phyloP scores from a whole-genome alignment of 2,329 filamentous ascomycete species.

The Ilyonectria destructans region DNA sequence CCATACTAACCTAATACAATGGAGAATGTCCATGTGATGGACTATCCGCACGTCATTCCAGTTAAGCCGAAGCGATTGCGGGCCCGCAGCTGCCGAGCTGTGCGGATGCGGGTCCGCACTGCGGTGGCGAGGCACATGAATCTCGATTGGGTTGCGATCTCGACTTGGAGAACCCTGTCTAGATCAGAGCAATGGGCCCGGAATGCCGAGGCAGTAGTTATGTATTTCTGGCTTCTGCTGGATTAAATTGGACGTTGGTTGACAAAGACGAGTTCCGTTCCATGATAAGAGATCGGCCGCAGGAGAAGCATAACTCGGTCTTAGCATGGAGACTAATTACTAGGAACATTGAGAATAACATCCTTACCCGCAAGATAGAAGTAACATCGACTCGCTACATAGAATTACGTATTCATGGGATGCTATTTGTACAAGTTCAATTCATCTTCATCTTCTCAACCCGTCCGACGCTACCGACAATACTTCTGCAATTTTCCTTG shows the following conservation, averaged over 20 bases:
- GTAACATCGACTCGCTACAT: not conserved
- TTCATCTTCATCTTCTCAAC: slow-evolving; percentile 7
- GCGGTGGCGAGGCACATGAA: not conserved
- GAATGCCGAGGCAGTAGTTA: too few relatives aligned
- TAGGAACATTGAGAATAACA: not conserved
- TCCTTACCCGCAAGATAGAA: not conserved
- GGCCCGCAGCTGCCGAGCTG: slow-evolving; percentile 17
- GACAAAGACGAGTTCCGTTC: too few relatives aligned
- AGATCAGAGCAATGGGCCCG: too few relatives aligned
- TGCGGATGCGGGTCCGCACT: slow-evolving; percentile 29
- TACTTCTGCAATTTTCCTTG: slow-evolving; percentile 46
- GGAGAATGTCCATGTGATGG: slow-evolving; percentile 16
- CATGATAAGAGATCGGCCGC: too few relatives aligned
- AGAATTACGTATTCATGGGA: not conserved
- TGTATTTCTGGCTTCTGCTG: too few relatives aligned
- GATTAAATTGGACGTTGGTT: too few relatives aligned
- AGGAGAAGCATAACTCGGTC: not conserved
- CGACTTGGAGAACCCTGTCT: not conserved
- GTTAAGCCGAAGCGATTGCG: slow-evolving; percentile 16
- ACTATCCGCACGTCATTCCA: slow-evolving; percentile 19
- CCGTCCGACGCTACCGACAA: slow-evolving; percentile 33
- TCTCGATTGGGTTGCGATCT: slow-evolving; percentile 8
- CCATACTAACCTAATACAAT: not conserved
- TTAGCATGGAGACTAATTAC: not conserved
- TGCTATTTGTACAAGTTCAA: too few relatives aligned